Base-by-base conservation (phyloP, 2,329 filamentous ascomycete genomes). In the Cryphonectria radicalis region DNA sequence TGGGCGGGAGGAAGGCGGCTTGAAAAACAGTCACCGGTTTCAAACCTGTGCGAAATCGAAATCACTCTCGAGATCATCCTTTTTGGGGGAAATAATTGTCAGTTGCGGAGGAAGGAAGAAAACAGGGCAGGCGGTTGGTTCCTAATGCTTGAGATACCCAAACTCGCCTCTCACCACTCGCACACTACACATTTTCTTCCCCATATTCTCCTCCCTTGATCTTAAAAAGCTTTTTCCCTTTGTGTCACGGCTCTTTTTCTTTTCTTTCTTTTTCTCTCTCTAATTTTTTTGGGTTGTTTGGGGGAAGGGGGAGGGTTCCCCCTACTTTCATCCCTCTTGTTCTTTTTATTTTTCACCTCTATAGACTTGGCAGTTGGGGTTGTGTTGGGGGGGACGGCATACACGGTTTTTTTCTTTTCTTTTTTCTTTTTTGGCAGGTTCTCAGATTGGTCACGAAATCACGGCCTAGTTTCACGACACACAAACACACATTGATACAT, bases 111-210 rank as follows among this genome's bases (percentile, higher is more conserved):
- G 57, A 50, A 69, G 67, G 69, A 69, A 37, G 63, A 65, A 63
- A 50, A 50, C 46, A 50, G 72, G 60, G 67, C 65, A 66, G 67
- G 69, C 62, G 70, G 68, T 64, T 50, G 70, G 68, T 64, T 50
- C 67, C 67, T 70, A 74, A 73, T 72, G 70, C 35, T 70, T 69
- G 69, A 73, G 74, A 74, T 74, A 73, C 70, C 74, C 72, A 35
- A 35, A 69, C 65, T 66, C 65, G n/a, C 65, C 70, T 67, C 65
- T 59, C 63, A 68, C 60, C 19, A 55, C 65, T 70, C 69, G 57
- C 28, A 28, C 63, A 66, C 53, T 43, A 17, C 14, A 14, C 55
- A 40, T 40, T 67, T 53, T 17, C 28, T 28, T 63, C 64, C 63
- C 62, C 59, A 59, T 43, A 43, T 17, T 65, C 22, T 57, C 28